These are phyloP conservation scores for Trametes gibbosa DNA, from an alignment of 768 basidiomycete genomes.

Conservation along the genomic window DNA sequence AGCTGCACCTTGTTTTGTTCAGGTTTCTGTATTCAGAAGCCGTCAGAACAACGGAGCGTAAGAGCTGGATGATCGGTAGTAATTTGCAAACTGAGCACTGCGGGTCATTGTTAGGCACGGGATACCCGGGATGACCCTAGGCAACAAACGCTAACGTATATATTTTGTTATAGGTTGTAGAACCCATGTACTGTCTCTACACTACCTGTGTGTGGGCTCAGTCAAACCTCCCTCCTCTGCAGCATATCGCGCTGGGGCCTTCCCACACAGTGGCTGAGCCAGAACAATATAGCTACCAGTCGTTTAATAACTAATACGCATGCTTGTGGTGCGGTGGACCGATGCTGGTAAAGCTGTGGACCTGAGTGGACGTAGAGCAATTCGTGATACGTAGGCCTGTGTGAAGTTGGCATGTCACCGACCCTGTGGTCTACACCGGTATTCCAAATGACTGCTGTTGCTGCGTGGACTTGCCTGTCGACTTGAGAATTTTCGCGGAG, in stretches of 20 bases:
- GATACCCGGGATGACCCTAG: no score
- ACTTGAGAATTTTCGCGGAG: neutral
- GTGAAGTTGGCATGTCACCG: neutral
- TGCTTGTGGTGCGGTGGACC: neutral
- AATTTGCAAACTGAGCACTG: conserved; percentile 32
- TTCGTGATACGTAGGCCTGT: neutral
- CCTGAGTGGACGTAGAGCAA: neutral
- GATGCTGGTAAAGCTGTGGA: neutral
- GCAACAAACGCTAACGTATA: neutral
- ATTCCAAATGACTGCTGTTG: conserved; percentile 14
- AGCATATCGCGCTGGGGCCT: no score
- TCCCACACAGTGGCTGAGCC: no score
- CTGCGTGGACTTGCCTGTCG: neutral
- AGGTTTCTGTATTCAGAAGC: conserved; percentile 25
- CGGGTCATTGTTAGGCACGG: no score
- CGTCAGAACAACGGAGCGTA: conserved; percentile 10
- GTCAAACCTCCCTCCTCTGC: no score
- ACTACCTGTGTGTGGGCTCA: no score
- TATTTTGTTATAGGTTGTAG: neutral
- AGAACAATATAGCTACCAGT: no score
- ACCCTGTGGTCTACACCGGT: conserved; percentile 1
- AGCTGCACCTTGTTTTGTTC: conserved; percentile 12
- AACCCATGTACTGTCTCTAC: no score
- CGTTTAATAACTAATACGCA: no score
- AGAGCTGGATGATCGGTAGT: conserved; percentile 27